Percentiles rank a stretch among this genome's conserved stretches.
Conservation (phyloP, 73 alveolate species). For the Paramecium sonneborni region DNA sequence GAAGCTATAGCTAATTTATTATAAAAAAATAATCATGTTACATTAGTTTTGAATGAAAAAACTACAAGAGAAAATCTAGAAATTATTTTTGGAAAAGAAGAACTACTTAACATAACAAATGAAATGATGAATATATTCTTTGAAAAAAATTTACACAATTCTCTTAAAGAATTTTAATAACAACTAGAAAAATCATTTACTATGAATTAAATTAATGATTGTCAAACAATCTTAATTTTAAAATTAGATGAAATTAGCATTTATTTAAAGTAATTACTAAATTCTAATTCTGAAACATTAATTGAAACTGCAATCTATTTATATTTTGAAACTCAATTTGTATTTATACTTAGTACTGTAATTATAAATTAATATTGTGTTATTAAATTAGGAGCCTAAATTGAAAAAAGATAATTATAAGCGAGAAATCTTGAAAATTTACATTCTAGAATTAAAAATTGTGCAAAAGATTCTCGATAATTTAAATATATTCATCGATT, state of each 20-base stretch:
- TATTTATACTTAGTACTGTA: not conserved
- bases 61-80: not conserved
- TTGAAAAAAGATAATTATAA: not conserved
- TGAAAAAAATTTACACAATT: not conserved
- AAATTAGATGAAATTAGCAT: slow-evolving; percentile 11
- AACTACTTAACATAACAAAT: not conserved
- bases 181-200: not conserved
- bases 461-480: not conserved
- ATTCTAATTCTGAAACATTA: not conserved
- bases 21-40: not conserved
- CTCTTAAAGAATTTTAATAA: not conserved
- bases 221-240: not conserved
- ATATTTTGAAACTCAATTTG: not conserved
- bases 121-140: not conserved
- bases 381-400: not conserved
- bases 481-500: not conserved
- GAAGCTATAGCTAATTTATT: not conserved
- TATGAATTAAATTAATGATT: not conserved
- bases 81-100: not conserved
- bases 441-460: not conserved
- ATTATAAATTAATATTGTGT: not conserved
- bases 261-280: not conserved
- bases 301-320: not conserved
- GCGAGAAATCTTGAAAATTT: not conserved
- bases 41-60: not conserved